Evolutionary conservation across 257 asterid genomes (phyloP).

Genomic region (Capsicum baccatum): DNA sequence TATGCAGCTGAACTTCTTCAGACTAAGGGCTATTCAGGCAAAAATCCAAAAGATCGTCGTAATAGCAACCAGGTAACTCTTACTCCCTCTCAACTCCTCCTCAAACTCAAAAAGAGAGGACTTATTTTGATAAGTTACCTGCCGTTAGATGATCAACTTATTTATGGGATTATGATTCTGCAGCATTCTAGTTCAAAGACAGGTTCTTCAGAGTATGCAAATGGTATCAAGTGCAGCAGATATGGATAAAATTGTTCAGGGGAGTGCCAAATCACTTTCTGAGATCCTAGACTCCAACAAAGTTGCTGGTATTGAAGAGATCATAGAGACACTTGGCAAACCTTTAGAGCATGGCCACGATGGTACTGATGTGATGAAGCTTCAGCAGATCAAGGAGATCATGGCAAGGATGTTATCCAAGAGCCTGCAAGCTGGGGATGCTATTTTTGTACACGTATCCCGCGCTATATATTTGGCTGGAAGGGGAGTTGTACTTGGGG

Average conservation of each 20-base stretch:
- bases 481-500: conserved; percentile 74
- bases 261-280: conserved; percentile 56
- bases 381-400: conserved; percentile 56
- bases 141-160: neutral
- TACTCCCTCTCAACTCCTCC: neutral
- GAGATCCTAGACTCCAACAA: conserved; percentile 57
- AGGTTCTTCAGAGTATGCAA: conserved; percentile 65
- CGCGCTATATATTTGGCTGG: conserved; percentile 62
- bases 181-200: conserved; percentile 78
- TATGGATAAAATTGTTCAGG: conserved; percentile 55
- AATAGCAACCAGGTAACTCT: conserved; percentile 78
- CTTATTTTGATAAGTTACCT: neutral
- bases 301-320: conserved; percentile 72
- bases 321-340: conserved; percentile 54
- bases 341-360: conserved; percentile 31
- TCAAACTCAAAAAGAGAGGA: neutral
- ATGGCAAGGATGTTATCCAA: conserved; percentile 83
- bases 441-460: conserved; percentile 64
- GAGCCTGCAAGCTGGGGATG: conserved; percentile 80
- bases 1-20: conserved; percentile 71
- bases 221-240: conserved; percentile 55
- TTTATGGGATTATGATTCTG: conserved; percentile 11
- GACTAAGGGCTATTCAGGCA: conserved; percentile 79
- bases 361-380: conserved; percentile 42
- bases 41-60: conserved; percentile 86